A percentile compares a stretch with the other conserved stretches of the same genome.
phyloP scores from a whole-genome alignment of 345 rosid genomes.

The Gossypium arboreum region DNA sequence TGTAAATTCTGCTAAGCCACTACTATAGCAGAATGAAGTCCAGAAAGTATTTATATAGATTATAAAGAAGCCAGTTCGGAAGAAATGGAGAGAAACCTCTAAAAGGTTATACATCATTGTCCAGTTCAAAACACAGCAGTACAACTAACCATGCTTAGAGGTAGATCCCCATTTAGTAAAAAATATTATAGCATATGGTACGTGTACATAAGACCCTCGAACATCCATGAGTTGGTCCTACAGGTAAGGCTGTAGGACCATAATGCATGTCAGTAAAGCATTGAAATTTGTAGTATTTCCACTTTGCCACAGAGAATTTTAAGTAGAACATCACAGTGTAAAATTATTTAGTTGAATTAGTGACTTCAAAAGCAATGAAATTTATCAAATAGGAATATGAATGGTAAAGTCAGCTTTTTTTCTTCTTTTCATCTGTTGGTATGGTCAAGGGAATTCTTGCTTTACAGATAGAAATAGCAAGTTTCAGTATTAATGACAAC shows the following conservation, averaged over 20 bases:
- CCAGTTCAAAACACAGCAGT: background rate
- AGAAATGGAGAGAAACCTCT: background rate
- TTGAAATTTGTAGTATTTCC: background rate
- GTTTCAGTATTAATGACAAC: background rate
- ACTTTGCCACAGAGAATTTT: background rate
- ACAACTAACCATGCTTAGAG: conserved; percentile 10
- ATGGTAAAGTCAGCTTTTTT: background rate
- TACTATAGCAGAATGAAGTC: background rate
- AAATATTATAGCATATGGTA: background rate
- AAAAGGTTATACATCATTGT: conserved; percentile 8
- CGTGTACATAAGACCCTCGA: background rate
- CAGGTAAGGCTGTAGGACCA: background rate
- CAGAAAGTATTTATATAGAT: background rate
- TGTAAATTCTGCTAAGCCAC: conserved; percentile 4
- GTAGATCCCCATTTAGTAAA: background rate
- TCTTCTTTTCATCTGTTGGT: background rate
- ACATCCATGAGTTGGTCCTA: conserved; percentile 9
- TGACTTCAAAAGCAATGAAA: background rate
- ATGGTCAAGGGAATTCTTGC: background rate
- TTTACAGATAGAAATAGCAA: background rate
- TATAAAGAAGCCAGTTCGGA: conserved; percentile 1
- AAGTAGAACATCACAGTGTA: background rate
- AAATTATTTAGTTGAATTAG: background rate
- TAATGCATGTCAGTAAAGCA: background rate
- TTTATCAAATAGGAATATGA: background rate